These are phyloP conservation scores for Stagonosporopsis rhizophila DNA, from an alignment of 2,329 filamentous ascomycete genomes.

Conservation along the genomic window DNA sequence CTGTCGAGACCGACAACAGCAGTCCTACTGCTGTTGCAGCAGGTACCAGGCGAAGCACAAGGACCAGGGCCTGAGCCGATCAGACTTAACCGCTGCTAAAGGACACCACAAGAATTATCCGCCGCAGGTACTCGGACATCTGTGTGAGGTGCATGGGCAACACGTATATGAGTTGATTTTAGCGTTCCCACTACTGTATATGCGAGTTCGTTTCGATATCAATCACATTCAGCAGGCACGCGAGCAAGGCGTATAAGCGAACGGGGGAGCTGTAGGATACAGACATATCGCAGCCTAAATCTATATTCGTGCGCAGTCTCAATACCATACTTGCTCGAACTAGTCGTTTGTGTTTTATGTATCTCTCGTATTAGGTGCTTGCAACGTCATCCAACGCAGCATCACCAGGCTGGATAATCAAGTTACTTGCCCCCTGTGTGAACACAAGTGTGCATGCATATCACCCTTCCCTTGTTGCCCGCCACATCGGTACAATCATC, in stretches of 20 bases:
- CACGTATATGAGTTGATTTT: background rate
- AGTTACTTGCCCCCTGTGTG: too few species aligned
- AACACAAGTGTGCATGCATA: too few species aligned
- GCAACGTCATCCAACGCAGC: too few species aligned
- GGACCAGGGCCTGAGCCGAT: constrained; percentile 6
- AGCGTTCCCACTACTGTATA: background rate
- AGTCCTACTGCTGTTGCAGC: background rate
- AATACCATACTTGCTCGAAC: background rate
- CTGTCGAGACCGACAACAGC: background rate
- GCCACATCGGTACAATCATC: too few species aligned
- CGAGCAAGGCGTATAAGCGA: background rate
- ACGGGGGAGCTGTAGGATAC: background rate
- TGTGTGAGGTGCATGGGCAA: background rate
- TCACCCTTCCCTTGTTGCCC: too few species aligned
- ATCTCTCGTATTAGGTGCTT: too few species aligned
- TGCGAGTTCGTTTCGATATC: background rate
- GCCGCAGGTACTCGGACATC: background rate
- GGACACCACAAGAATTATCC: background rate
- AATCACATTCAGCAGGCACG: background rate
- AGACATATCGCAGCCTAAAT: background rate
- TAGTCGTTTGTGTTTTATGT: too few species aligned
- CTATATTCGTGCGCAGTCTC: background rate
- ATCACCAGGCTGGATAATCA: too few species aligned
- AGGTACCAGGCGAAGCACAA: constrained; percentile 6
- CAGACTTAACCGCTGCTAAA: background rate